phyloP scores from a whole-genome alignment of 2,329 filamentous ascomycete genomes.

The Penicillium sp. region DNA sequence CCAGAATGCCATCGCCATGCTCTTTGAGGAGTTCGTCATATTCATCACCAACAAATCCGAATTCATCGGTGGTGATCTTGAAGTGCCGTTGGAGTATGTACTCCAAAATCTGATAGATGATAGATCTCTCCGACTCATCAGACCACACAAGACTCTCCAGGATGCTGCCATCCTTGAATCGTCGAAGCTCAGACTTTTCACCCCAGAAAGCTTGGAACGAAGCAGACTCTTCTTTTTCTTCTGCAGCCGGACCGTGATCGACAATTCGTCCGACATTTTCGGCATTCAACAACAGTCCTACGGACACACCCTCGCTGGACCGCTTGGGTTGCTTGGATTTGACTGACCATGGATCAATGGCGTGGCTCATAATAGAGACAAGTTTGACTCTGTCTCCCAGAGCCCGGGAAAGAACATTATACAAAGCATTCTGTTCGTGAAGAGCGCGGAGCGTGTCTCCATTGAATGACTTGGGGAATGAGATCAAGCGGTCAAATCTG shows the following conservation, averaged over 20 bases:
- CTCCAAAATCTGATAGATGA: slow-evolving; percentile 75
- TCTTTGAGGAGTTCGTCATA: slow-evolving; percentile 43
- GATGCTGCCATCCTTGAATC: slow-evolving; percentile 94
- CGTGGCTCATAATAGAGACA: slow-evolving; percentile 57
- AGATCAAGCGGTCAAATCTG: slow-evolving; percentile 55
- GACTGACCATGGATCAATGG: slow-evolving; percentile 48
- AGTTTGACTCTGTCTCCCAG: slow-evolving; percentile 71
- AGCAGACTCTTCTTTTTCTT: slow-evolving; percentile 77
- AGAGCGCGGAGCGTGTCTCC: slow-evolving; percentile 30
- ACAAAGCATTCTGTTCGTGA: slow-evolving; percentile 46
- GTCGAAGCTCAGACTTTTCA: slow-evolving; percentile 83
- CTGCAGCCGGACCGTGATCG: slow-evolving; percentile 82
- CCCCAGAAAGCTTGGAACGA: slow-evolving; percentile 92
- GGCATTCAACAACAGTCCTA: slow-evolving; percentile 72
- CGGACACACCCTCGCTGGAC: slow-evolving; percentile 45
- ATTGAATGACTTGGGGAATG: slow-evolving; percentile 29
- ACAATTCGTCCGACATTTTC: slow-evolving; percentile 71
- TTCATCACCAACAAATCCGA: slow-evolving; percentile 53
- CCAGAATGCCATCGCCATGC: slow-evolving; percentile 38
- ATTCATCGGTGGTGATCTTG: slow-evolving; percentile 54
- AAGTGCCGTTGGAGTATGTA: slow-evolving; percentile 72
- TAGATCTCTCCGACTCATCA: slow-evolving; percentile 58
- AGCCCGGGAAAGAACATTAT: slow-evolving; percentile 66
- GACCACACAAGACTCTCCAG: slow-evolving; percentile 88
- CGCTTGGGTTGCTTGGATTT: slow-evolving; percentile 36